Conservation (phyloP, 441 rosid species). For the Populus trichocarpa region DNA sequence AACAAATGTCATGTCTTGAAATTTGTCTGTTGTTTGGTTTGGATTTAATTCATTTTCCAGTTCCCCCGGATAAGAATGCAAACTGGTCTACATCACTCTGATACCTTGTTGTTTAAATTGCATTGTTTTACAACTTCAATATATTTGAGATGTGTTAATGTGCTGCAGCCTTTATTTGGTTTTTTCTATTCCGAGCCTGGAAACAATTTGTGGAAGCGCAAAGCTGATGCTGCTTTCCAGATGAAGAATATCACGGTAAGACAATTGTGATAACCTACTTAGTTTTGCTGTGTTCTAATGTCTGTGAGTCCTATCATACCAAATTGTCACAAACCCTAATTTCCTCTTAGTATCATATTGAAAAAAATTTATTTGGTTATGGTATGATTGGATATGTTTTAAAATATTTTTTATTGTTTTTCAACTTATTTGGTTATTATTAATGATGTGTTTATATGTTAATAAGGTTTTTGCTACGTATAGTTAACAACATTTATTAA, state of each 20-base stretch:
- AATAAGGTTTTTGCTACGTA: no score
- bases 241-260: constrained; percentile 62
- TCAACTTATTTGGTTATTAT: not conserved
- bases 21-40: not conserved
- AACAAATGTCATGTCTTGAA: not conserved
- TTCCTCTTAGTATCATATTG: not conserved
- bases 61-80: not conserved
- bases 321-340: not conserved
- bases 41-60: not conserved
- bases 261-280: constrained; percentile 2
- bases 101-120: not conserved
- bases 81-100: not conserved
- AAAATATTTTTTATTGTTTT: not conserved
- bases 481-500: not conserved
- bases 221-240: constrained; percentile 81
- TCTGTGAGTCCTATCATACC: not conserved
- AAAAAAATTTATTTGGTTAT: no score
- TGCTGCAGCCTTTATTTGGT: constrained; percentile 78
- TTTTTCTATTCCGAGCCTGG: constrained; percentile 80
- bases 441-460: no score
- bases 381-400: no score
- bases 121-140: not conserved
- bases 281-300: not conserved
- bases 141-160: constrained; percentile 9
- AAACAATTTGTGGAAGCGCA: constrained; percentile 88